phyloP scores from a whole-genome alignment of 306 rosid genomes.

The cucumber (Cucumis sativus) region Cucumber_9930_V3 NC_026661.2:16756501-16757000 shows the following conservation, averaged over 20 bases:
- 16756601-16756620: not conserved
- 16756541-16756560: not conserved
- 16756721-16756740: not conserved
- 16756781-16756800: slow-evolving; percentile 75
- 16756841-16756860: slow-evolving; percentile 80
- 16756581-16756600: not conserved
- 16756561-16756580: not conserved
- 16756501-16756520: not conserved
- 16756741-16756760: slow-evolving; percentile 8
- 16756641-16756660: not conserved
- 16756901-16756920: not conserved
- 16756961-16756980: not conserved
- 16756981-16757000: not conserved
- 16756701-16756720: not conserved
- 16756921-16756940: not conserved
- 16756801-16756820: slow-evolving; percentile 84
- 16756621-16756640: not conserved
- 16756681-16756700: not conserved
- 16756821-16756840: slow-evolving; percentile 95
- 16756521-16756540: not conserved
- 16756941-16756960: not conserved
- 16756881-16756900: slow-evolving; percentile 2
- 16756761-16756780: slow-evolving; percentile 89
- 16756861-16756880: slow-evolving; percentile 41
- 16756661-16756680: not conserved